Evolutionary conservation across 1,139 yeast species (phyloP).

Genomic region (Dujonia santamariae): DNA sequence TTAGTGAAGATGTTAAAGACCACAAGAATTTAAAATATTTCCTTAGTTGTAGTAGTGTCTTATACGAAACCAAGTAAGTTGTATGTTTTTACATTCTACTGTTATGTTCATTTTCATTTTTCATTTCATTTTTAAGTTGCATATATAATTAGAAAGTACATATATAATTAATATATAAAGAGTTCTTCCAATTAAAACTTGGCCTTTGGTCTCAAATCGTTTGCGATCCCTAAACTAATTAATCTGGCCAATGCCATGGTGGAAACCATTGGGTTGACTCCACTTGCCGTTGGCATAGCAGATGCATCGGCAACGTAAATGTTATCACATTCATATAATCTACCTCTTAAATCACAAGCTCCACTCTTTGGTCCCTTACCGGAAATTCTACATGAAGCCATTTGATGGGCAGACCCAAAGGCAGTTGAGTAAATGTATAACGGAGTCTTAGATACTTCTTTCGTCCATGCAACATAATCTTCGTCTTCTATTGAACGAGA

Average conservation of each 20-base stretch:
- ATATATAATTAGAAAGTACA: too few species aligned
- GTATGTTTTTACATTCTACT: neutral
- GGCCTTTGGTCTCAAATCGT: slow-evolving; percentile 31
- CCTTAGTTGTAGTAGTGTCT: slow-evolving; percentile 41
- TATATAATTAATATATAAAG: neutral
- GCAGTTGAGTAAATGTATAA: slow-evolving; percentile 28
- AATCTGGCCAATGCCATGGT: slow-evolving; percentile 42
- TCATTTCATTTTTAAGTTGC: neutral
- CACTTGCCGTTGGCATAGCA: slow-evolving; percentile 57
- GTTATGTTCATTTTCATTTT: too few species aligned
- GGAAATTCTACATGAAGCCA: slow-evolving; percentile 56
- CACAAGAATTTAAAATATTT: slow-evolving; percentile 42
- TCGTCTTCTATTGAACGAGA: slow-evolving; percentile 40
- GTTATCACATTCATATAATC: slow-evolving; percentile 51
- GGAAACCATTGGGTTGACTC: slow-evolving; percentile 55
- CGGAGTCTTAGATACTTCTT: slow-evolving; percentile 22
- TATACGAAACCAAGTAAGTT: slow-evolving; percentile 25
- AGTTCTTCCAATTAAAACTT: slow-evolving; percentile 19
- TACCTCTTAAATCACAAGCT: slow-evolving; percentile 49
- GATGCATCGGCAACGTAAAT: slow-evolving; percentile 58
- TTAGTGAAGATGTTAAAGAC: slow-evolving; percentile 22
- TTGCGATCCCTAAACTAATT: slow-evolving; percentile 30
- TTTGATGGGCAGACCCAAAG: slow-evolving; percentile 60
- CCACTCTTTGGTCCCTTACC: slow-evolving; percentile 48
- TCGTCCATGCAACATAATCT: slow-evolving; percentile 48